A percentile compares a stretch with the other conserved stretches of the same genome.
These are phyloP conservation scores for Hymenoscyphus salicellus DNA, from an alignment of 2,329 filamentous ascomycete genomes.

Conservation along the genomic window DNA sequence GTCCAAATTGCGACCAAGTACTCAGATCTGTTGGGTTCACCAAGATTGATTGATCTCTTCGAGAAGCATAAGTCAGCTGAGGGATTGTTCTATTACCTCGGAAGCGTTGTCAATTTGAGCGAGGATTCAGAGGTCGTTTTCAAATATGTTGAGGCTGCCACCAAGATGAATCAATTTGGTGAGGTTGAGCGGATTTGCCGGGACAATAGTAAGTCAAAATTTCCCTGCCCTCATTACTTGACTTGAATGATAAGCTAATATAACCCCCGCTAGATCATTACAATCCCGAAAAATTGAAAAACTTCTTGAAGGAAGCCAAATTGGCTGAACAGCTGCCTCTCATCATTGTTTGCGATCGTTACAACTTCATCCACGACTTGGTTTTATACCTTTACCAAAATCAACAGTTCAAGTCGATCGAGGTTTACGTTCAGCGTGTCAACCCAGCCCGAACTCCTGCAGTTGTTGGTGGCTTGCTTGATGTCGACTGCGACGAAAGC, in stretches of 20 bases:
- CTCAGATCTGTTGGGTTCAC: conserved; percentile 88
- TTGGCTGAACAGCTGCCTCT: conserved; percentile 89
- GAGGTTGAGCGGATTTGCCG: conserved; percentile 97
- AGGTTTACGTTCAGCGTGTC: conserved; percentile 95
- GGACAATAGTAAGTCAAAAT: conserved; percentile 53
- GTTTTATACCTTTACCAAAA: conserved; percentile 98
- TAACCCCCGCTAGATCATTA: conserved; percentile 47
- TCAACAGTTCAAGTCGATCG: conserved; percentile 98
- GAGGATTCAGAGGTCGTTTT: conserved; percentile 95
- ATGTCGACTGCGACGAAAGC: conserved; percentile 94
- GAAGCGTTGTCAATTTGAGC: conserved; percentile 94
- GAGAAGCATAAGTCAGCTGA: conserved; percentile 98
- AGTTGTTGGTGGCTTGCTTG: conserved; percentile 87
- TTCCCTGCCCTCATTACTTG: too few species aligned
- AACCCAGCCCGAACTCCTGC: conserved; percentile 89
- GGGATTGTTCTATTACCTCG: conserved; percentile 96
- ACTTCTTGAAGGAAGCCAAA: conserved; percentile 96
- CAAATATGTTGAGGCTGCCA: conserved; percentile 98
- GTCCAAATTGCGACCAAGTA: conserved; percentile 97
- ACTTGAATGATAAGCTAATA: too few species aligned
- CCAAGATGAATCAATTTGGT: conserved; percentile 86
- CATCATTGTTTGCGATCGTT: conserved; percentile 98
- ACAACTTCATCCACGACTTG: conserved; percentile 96
- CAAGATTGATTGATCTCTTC: conserved; percentile 83
- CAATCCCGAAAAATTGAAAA: conserved; percentile 95